Evolutionary conservation across 2,329 filamentous ascomycete genomes (phyloP).

Genomic region (Fusarium anguioides): DNA sequence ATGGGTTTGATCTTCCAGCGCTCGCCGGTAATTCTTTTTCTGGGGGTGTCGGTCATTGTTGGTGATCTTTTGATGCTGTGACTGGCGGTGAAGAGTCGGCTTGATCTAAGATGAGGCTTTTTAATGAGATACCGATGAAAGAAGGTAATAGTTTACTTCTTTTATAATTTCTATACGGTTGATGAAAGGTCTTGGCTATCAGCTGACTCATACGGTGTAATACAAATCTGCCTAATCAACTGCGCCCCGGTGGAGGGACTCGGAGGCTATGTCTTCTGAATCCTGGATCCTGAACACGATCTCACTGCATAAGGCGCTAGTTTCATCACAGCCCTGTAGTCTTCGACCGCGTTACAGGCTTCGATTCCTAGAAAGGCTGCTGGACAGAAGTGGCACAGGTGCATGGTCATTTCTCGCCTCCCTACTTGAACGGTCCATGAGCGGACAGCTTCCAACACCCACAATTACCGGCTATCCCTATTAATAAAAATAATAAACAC

Average conservation of each 20-base stretch:
- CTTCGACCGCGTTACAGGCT: background rate
- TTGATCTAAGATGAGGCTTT: no score
- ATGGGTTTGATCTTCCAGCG: background rate
- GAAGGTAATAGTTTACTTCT: background rate
- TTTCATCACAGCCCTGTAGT: no score
- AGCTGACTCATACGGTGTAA: slow-evolving; percentile 7
- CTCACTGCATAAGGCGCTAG: background rate
- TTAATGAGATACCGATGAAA: background rate
- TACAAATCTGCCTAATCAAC: background rate
- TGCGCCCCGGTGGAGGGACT: slow-evolving; percentile 3
- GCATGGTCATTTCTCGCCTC: background rate
- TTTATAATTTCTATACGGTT: background rate
- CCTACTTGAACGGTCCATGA: background rate
- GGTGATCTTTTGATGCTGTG: background rate
- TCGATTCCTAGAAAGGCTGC: background rate
- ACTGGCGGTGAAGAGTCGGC: background rate
- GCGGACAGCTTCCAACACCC: no score
- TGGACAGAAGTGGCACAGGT: background rate
- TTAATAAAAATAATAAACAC: slow-evolving; percentile 4
- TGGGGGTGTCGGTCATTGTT: background rate
- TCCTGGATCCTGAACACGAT: background rate
- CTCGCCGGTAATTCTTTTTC: background rate
- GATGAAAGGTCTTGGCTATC: background rate
- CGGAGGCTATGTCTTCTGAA: background rate
- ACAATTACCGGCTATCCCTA: no score